Percentiles rank a stretch among this genome's conserved stretches.
Evolutionary conservation across 495 filamentous ascomycete species (phyloP).

Genomic region (Xylaria curta): DNA sequence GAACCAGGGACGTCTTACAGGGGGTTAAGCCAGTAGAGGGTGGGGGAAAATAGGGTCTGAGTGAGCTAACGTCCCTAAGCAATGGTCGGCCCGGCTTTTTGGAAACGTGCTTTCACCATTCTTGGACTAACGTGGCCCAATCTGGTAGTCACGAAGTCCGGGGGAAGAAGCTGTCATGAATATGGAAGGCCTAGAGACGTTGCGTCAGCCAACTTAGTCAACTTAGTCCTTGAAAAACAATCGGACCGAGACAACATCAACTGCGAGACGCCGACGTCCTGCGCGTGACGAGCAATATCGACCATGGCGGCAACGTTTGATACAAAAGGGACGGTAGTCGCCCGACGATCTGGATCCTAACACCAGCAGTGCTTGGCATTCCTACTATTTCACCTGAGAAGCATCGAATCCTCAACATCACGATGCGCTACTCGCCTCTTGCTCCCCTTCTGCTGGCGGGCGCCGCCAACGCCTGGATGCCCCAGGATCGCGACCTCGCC

Average conservation of each 20-base stretch:
- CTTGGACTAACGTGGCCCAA: background rate
- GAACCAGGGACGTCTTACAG: background rate
- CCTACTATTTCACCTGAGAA: background rate
- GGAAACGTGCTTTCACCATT: background rate
- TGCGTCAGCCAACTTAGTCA: background rate
- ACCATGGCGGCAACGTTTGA: background rate
- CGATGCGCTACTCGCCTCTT: slow-evolving; percentile 32
- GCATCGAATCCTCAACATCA: slow-evolving; percentile 21
- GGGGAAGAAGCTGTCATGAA: slow-evolving; percentile 1
- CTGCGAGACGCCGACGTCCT: background rate
- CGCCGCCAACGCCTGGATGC: slow-evolving; percentile 33
- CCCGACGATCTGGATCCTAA: background rate
- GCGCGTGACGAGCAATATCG: background rate
- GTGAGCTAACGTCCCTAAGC: background rate
- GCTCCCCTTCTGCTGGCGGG: slow-evolving; percentile 30
- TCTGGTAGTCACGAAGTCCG: slow-evolving; percentile 3
- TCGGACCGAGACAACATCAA: slow-evolving; percentile 14
- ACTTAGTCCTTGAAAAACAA: background rate
- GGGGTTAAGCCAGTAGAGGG: background rate
- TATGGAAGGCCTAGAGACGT: background rate
- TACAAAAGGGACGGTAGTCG: slow-evolving; percentile 6
- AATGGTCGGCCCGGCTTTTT: background rate
- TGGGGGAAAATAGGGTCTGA: background rate
- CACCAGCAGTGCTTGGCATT: background rate
- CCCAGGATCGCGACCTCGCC: slow-evolving; percentile 33